phyloP scores from a whole-genome alignment of 768 basidiomycete species.

The Xanthoconium stramineum region DNA sequence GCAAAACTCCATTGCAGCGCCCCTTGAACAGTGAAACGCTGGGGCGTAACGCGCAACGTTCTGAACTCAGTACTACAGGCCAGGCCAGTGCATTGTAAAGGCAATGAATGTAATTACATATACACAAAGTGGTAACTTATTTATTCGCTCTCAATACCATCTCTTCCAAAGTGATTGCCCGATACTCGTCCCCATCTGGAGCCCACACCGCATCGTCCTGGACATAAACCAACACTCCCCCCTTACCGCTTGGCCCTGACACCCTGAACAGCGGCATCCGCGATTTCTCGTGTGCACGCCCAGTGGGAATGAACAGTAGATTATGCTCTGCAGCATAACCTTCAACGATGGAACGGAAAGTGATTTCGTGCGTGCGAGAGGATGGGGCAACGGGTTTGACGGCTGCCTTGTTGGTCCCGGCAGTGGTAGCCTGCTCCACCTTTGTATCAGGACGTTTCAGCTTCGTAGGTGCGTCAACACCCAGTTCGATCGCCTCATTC shows the following conservation, averaged over 20 bases:
- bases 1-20: no score
- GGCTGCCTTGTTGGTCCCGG: slow-evolving; percentile 27
- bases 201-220: slow-evolving; percentile 95
- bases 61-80: no score
- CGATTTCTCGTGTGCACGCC: slow-evolving; percentile 77
- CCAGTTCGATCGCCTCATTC: slow-evolving; percentile 90
- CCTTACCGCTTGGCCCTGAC: slow-evolving; percentile 78
- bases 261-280: slow-evolving; percentile 90
- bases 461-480: slow-evolving; percentile 66
- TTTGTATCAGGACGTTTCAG: slow-evolving; percentile 66
- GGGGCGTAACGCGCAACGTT: no score
- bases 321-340: slow-evolving; percentile 84
- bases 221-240: slow-evolving; percentile 86
- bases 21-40: no score
- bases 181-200: slow-evolving; percentile 59
- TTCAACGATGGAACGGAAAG: slow-evolving; percentile 91
- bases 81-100: neutral
- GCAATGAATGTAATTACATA: neutral
- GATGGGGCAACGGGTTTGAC: slow-evolving; percentile 39
- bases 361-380: slow-evolving; percentile 72
- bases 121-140: slow-evolving; percentile 4
- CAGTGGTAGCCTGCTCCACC: slow-evolving; percentile 39
- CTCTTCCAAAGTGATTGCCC: slow-evolving; percentile 81
- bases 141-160: slow-evolving; percentile 71
- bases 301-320: slow-evolving; percentile 85